Percentiles rank a stretch among this genome's conserved stretches.
phyloP scores from a whole-genome alignment of 306 rosid species.

The Comarum palustre region DNA sequence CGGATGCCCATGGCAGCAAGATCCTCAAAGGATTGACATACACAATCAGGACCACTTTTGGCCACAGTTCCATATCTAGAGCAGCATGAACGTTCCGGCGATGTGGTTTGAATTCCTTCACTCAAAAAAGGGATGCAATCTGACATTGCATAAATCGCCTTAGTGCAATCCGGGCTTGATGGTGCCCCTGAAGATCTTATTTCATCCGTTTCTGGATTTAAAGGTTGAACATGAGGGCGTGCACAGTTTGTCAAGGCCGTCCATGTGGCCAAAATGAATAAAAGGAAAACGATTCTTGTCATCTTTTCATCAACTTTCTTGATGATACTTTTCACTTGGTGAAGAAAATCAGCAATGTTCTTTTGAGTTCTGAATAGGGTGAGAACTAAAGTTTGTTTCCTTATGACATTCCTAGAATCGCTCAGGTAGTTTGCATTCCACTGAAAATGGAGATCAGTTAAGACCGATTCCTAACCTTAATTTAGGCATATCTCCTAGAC shows the following conservation, averaged over 20 bases:
- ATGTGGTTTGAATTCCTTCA: background rate
- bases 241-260: background rate
- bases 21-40: conserved; percentile 17
- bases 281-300: background rate
- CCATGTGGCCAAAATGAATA: conserved; percentile 11
- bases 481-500: background rate
- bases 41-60: background rate
- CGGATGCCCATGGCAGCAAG: background rate
- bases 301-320: conserved; percentile 1
- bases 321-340: background rate
- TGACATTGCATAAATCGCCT: background rate
- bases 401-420: conserved; percentile 4
- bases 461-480: background rate
- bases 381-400: background rate
- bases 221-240: conserved; percentile 2
- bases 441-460: conserved; percentile 6
- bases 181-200: background rate
- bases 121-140: conserved; percentile 26
- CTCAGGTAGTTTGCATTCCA: conserved; percentile 9
- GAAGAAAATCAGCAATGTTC: background rate
- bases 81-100: conserved; percentile 19
- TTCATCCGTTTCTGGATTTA: background rate
- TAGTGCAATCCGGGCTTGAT: conserved; percentile 9
- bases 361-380: background rate
- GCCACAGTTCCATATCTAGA: conserved; percentile 8